A percentile compares a stretch with the other conserved stretches of the same genome.
These are phyloP conservation scores for Colletotrichum tofieldiae DNA, from an alignment of 2,329 filamentous ascomycete species.

Conservation along the genomic window DNA sequence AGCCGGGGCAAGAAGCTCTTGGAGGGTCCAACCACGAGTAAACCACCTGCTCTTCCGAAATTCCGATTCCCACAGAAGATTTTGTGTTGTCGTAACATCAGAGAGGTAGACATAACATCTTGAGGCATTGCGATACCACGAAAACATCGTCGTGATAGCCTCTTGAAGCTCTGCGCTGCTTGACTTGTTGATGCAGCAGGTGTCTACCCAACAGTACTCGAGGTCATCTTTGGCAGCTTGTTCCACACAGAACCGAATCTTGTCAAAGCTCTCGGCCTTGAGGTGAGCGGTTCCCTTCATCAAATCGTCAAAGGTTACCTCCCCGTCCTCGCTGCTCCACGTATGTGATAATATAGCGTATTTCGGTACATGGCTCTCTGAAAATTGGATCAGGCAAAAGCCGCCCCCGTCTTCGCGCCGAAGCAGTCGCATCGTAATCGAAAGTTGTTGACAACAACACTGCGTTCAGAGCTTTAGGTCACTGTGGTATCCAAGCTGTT, in stretches of 20 bases:
- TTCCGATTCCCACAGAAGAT: background rate
- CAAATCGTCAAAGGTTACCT: no score
- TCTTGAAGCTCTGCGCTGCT: conserved; percentile 48
- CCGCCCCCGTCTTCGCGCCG: no score
- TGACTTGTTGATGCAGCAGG: conserved; percentile 52
- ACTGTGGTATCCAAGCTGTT: no score
- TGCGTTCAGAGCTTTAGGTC: no score
- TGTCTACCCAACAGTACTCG: conserved; percentile 50
- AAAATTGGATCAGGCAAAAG: no score
- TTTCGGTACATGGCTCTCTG: no score
- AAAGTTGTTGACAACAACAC: no score
- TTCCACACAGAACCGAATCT: background rate
- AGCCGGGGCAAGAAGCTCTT: conserved; percentile 46
- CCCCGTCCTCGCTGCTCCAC: no score
- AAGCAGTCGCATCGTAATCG: no score
- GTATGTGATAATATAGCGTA: no score
- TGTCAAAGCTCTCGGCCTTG: background rate
- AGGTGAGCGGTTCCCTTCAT: background rate
- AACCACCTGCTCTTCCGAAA: background rate
- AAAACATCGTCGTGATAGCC: conserved; percentile 49
- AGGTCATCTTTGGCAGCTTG: background rate
- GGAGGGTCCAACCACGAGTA: no score
- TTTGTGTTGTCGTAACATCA: background rate
- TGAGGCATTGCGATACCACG: conserved; percentile 49
- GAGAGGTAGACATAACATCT: conserved; percentile 47